phyloP scores from a whole-genome alignment of 2,329 filamentous ascomycete species.

The Scolecobasidium constrictum region DNA sequence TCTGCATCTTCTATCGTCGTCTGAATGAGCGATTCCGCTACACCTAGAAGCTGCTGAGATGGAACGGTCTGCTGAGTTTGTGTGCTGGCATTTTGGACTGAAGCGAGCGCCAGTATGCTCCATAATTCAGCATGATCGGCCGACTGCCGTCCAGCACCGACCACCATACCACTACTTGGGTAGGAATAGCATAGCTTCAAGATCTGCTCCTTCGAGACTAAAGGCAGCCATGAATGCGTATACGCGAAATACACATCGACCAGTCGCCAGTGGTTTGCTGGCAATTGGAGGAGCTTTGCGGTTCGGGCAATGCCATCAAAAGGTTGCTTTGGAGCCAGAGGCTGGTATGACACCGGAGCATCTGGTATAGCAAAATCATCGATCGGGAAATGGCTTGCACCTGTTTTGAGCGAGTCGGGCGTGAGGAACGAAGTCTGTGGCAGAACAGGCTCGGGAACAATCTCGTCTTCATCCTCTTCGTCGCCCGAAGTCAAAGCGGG shows the following conservation, averaged over 20 bases:
- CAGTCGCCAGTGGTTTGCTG: constrained; percentile 46
- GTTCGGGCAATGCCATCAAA: not conserved
- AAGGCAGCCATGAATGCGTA: constrained; percentile 66
- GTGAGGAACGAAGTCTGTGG: constrained; percentile 1
- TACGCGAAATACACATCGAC: constrained; percentile 66
- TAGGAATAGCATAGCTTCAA: constrained; percentile 47
- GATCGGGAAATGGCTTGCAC: not conserved
- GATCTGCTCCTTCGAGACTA: constrained; percentile 56
- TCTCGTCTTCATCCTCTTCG: constrained; percentile 2
- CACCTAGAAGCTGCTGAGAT: constrained; percentile 11
- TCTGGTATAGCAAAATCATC: not conserved
- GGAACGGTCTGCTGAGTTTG: not conserved
- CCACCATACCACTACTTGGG: constrained; percentile 30
- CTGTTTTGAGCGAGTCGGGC: constrained; percentile 4
- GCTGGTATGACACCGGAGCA: not conserved
- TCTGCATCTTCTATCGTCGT: constrained; percentile 21
- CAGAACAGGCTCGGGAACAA: not conserved
- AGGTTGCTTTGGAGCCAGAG: not conserved
- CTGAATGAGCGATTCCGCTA: constrained; percentile 21
- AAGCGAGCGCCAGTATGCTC: constrained; percentile 32
- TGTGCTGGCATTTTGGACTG: constrained; percentile 17
- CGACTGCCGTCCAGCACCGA: constrained; percentile 18
- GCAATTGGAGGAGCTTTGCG: constrained; percentile 27
- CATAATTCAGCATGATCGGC: constrained; percentile 32
- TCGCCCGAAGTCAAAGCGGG: not conserved